phyloP scores from a whole-genome alignment of 768 basidiomycete genomes.

The Xanthoconium purpureum region DNA sequence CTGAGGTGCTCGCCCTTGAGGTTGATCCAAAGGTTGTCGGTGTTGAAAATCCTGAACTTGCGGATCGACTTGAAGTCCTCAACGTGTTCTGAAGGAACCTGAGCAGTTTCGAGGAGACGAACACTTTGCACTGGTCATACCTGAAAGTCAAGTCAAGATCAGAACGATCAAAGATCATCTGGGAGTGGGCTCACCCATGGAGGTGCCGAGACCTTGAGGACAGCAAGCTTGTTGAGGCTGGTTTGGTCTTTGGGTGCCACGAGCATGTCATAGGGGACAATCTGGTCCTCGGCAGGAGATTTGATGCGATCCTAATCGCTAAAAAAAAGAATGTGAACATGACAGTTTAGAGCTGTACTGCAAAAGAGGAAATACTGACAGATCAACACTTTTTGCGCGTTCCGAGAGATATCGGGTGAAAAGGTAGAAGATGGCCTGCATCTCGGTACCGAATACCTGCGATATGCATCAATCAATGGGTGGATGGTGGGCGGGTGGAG shows the following conservation, averaged over 20 bases:
- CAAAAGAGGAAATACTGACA: constrained; percentile 48
- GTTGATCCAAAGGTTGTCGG: constrained; percentile 63
- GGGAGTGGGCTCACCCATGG: constrained; percentile 42
- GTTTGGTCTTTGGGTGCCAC: constrained; percentile 41
- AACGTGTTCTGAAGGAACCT: constrained; percentile 68
- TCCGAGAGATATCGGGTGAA: constrained; percentile 78
- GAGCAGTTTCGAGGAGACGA: constrained; percentile 72
- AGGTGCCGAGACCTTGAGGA: constrained; percentile 73
- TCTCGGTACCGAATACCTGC: constrained; percentile 74
- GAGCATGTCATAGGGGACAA: constrained; percentile 56
- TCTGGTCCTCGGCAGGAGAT: constrained; percentile 61
- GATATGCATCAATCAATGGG: constrained; percentile 16
- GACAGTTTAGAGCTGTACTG: neutral
- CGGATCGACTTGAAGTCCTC: constrained; percentile 74
- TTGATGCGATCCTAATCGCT: constrained; percentile 49
- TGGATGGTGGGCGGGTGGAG: neutral
- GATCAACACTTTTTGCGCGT: constrained; percentile 60
- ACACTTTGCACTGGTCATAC: constrained; percentile 64
- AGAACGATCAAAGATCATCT: neutral
- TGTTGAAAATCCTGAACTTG: constrained; percentile 82
- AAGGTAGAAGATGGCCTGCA: constrained; percentile 81
- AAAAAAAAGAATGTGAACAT: neutral
- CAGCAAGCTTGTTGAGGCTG: constrained; percentile 67
- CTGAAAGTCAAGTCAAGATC: constrained; percentile 20
- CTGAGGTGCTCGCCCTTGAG: constrained; percentile 36